These are phyloP conservation scores for Lipomyces orientalis DNA, from an alignment of 805 yeast genomes.

Conservation along the genomic window DNA sequence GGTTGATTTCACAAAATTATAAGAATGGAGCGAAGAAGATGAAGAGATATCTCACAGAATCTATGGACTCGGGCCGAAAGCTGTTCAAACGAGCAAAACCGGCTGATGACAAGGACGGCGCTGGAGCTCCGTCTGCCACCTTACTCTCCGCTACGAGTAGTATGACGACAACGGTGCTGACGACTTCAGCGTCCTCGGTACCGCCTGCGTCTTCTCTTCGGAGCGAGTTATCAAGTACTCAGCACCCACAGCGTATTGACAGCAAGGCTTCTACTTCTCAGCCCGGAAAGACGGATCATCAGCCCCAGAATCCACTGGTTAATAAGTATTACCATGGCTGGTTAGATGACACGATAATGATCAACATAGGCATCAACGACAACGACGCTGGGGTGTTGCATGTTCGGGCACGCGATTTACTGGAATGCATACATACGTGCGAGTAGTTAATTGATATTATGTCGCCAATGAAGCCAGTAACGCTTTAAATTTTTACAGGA, in stretches of 20 bases:
- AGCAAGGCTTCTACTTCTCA: background rate
- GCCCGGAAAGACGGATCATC: background rate
- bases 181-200: background rate
- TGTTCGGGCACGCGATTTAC: constrained; percentile 23
- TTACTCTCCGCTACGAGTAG: background rate
- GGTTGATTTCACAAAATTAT: too few species aligned
- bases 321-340: constrained; percentile 32
- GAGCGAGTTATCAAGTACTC: background rate
- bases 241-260: background rate
- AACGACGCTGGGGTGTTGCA: constrained; percentile 20
- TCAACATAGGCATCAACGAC: constrained; percentile 27
- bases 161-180: background rate
- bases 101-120: too few species aligned
- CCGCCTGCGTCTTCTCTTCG: too few species aligned
- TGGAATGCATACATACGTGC: constrained; percentile 27
- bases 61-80: too few species aligned
- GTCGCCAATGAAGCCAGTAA: too few species aligned
- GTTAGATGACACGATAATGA: constrained; percentile 30
- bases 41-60: background rate
- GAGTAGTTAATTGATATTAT: background rate
- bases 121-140: background rate
- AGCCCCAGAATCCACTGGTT: constrained; percentile 23
- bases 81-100: too few species aligned
- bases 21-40: background rate
- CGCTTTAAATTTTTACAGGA: too few species aligned